Evolutionary conservation across 1,284 basidiomycete species (phyloP).

Genomic region (Cryptococcus jaspeensis): DNA sequence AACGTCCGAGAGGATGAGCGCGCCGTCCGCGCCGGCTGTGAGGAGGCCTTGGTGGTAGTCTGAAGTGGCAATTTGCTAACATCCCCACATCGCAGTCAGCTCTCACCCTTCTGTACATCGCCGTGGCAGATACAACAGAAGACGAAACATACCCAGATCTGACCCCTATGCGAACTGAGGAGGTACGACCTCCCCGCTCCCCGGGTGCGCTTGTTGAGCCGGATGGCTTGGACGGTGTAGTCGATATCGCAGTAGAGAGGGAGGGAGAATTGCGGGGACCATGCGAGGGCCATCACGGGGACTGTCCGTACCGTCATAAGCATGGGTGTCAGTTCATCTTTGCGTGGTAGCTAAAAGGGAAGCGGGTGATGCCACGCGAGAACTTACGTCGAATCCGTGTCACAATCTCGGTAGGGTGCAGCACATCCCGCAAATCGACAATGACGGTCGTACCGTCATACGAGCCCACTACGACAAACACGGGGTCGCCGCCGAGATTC

Average conservation of each 20-base stretch:
- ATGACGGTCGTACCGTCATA: conserved; percentile 35
- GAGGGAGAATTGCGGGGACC: no score
- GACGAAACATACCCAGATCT: background rate
- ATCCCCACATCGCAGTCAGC: background rate
- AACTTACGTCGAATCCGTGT: conserved; percentile 26
- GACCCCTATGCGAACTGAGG: background rate
- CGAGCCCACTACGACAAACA: conserved; percentile 25
- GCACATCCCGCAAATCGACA: conserved; percentile 38
- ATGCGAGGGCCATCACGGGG: no score
- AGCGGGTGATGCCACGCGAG: no score
- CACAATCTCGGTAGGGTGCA: conserved; percentile 16
- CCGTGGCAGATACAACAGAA: no score
- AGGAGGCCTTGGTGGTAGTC: conserved; percentile 84
- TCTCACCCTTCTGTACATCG: no score
- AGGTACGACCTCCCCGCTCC: background rate
- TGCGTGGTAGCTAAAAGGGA: no score
- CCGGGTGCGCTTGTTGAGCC: background rate
- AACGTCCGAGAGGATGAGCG: conserved; percentile 51
- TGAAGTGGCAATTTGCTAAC: conserved; percentile 68
- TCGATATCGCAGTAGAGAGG: background rate
- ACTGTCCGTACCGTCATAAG: no score
- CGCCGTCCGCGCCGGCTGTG: conserved; percentile 76
- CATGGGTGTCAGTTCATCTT: no score
- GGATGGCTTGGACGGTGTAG: background rate
- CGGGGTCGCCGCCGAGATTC: conserved; percentile 28